phyloP scores from a whole-genome alignment of 768 basidiomycete genomes.

The Cystofilobasidium capitatum region DNA sequence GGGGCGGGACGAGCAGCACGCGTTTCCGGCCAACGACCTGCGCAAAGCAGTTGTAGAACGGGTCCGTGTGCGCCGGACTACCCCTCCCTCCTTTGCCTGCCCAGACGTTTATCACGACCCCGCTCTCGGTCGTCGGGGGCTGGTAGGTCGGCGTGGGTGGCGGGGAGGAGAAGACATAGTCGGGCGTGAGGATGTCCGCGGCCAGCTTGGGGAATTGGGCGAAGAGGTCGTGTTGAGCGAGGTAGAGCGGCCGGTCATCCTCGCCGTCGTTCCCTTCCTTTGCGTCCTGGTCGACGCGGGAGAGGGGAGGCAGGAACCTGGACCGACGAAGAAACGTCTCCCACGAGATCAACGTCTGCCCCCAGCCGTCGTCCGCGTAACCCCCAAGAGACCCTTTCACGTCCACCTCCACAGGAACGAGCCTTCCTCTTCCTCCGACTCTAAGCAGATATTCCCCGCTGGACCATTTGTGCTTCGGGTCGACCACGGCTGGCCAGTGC shows the following conservation, averaged over 20 bases:
- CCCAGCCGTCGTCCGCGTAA: conserved; percentile 73
- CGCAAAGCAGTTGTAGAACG: conserved; percentile 88
- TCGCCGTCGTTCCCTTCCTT: conserved; percentile 29
- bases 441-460: conserved; percentile 60
- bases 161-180: conserved; percentile 69
- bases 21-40: conserved; percentile 84
- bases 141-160: conserved; percentile 47
- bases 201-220: conserved; percentile 70
- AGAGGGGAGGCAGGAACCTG: conserved; percentile 35
- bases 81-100: conserved; percentile 46
- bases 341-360: conserved; percentile 67
- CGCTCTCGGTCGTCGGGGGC: conserved; percentile 54
- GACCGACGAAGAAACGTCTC: conserved; percentile 54
- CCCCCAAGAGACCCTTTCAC: conserved; percentile 48
- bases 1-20: conserved; percentile 81
- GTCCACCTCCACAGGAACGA: conserved; percentile 75
- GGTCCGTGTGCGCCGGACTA: conserved; percentile 90
- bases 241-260: conserved; percentile 47
- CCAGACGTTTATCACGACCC: conserved; percentile 38
- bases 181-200: conserved; percentile 70
- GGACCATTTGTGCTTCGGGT: conserved; percentile 30
- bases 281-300: background rate
- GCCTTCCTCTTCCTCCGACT: conserved; percentile 65
- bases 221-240: conserved; percentile 83
- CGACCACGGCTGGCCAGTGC: conserved; percentile 62